Conservation (phyloP, 2,329 filamentous ascomycete genomes). For the Pseudocercospora musae region DNA sequence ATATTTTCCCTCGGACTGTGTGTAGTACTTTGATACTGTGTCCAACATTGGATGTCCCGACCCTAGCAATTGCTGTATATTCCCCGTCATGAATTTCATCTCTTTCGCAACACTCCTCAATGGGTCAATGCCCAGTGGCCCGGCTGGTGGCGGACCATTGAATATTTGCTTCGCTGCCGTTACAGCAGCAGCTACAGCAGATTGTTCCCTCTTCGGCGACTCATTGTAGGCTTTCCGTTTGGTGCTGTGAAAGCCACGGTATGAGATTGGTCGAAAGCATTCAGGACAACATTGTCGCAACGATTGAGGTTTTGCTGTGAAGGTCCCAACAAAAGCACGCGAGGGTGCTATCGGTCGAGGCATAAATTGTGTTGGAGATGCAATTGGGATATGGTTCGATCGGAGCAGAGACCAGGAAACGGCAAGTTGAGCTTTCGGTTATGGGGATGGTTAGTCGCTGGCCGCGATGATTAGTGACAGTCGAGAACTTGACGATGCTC, state of each 20-base stretch:
- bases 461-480: background rate
- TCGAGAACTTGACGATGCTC: background rate
- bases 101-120: conserved; percentile 89
- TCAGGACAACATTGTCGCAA: conserved; percentile 28
- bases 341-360: conserved; percentile 31
- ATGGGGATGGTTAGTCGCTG: background rate
- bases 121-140: conserved; percentile 77
- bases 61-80: conserved; percentile 87
- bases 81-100: conserved; percentile 92
- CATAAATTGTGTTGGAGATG: conserved; percentile 28
- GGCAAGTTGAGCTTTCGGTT: background rate
- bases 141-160: conserved; percentile 61
- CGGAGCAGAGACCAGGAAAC: background rate
- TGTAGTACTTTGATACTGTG: conserved; percentile 96
- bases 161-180: conserved; percentile 66
- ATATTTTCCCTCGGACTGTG: conserved; percentile 93
- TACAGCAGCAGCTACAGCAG: conserved; percentile 72
- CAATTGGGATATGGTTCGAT: background rate
- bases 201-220: conserved; percentile 44
- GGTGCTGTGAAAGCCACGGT: conserved; percentile 29
- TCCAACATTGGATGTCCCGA: conserved; percentile 93
- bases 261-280: conserved; percentile 32
- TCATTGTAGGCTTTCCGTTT: conserved; percentile 32
- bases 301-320: conserved; percentile 13
- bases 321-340: conserved; percentile 33